A percentile compares a stretch with the other conserved stretches of the same genome.
Evolutionary conservation across 1,139 yeast species (phyloP).

Genomic region (Candida sanyaensis): DNA sequence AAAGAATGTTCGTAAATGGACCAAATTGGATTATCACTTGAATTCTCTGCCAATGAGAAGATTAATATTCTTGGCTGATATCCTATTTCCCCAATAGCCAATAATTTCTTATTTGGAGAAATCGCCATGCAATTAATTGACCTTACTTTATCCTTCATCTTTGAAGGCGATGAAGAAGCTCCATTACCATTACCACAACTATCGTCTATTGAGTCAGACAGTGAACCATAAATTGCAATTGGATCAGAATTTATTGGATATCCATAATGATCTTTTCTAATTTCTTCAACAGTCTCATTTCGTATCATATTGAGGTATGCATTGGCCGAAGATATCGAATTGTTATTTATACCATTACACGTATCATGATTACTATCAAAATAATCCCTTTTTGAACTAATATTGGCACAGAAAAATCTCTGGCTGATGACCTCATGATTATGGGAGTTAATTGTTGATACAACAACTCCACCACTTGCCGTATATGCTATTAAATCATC

Average conservation of each 20-base stretch:
- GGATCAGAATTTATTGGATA: constrained; percentile 30
- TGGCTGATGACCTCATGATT: constrained; percentile 27
- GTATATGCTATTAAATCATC: constrained; percentile 54
- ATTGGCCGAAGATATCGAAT: constrained; percentile 22
- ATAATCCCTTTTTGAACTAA: constrained; percentile 5
- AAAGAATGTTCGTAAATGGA: constrained; percentile 61
- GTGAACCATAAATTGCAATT: constrained; percentile 20
- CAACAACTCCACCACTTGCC: constrained; percentile 72
- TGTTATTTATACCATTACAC: neutral
- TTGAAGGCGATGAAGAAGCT: constrained; percentile 26
- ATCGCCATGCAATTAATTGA: constrained; percentile 57
- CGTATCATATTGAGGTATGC: constrained; percentile 32
- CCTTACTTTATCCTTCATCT: constrained; percentile 48
- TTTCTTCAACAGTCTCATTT: constrained; percentile 14
- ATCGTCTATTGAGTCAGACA: constrained; percentile 11
- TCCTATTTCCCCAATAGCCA: constrained; percentile 72
- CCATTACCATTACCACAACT: constrained; percentile 3
- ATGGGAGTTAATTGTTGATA: constrained; percentile 29
- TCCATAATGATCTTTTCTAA: constrained; percentile 34
- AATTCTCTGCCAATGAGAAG: constrained; percentile 56
- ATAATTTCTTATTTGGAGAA: constrained; percentile 50
- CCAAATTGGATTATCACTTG: constrained; percentile 49
- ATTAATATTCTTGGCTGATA: constrained; percentile 63
- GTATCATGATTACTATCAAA: neutral
- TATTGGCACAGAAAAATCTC: constrained; percentile 54